Percentiles rank a stretch among this genome's conserved stretches.
phyloP scores from a whole-genome alignment of 2,329 filamentous ascomycete genomes.

The Albophoma yamanashiensis region DNA sequence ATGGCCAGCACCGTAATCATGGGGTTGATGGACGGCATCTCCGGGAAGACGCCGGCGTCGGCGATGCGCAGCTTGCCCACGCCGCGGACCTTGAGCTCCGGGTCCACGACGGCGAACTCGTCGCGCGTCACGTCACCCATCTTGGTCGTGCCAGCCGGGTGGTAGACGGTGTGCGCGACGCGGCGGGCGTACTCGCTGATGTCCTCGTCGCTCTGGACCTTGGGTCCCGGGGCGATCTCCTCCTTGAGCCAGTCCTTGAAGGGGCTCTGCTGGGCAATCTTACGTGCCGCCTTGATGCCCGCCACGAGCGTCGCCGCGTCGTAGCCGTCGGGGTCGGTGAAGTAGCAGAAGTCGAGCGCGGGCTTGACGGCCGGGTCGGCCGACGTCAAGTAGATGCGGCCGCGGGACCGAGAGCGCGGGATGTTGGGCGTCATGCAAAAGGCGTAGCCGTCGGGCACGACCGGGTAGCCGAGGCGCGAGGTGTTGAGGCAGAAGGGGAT shows the following conservation, averaged over 20 bases:
- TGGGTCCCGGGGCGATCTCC: slow-evolving; percentile 69
- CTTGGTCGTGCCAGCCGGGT: slow-evolving; percentile 81
- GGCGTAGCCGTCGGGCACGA: slow-evolving; percentile 57
- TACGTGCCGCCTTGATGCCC: slow-evolving; percentile 66
- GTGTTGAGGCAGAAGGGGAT: slow-evolving; percentile 89
- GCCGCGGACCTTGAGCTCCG: slow-evolving; percentile 59
- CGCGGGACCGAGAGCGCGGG: slow-evolving; percentile 68
- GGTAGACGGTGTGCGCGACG: slow-evolving; percentile 81
- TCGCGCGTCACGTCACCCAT: slow-evolving; percentile 69
- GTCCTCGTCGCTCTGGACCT: slow-evolving; percentile 65
- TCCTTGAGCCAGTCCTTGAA: slow-evolving; percentile 77
- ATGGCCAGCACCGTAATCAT: slow-evolving; percentile 83
- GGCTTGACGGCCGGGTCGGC: slow-evolving; percentile 68
- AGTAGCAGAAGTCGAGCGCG: slow-evolving; percentile 80
- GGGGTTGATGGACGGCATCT: slow-evolving; percentile 78
- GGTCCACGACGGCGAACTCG: slow-evolving; percentile 68
- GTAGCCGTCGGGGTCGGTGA: slow-evolving; percentile 77
- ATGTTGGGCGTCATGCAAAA: slow-evolving; percentile 95
- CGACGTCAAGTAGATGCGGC: slow-evolving; percentile 67
- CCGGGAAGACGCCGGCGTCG: slow-evolving; percentile 80
- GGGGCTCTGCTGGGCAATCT: slow-evolving; percentile 62
- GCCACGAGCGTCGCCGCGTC: slow-evolving; percentile 73
- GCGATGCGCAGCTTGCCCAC: slow-evolving; percentile 68
- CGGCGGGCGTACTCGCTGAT: slow-evolving; percentile 72
- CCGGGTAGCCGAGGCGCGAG: slow-evolving; percentile 59